Base-by-base conservation (phyloP, 2,329 filamentous ascomycete genomes). In the Neofusicoccum sp. region DNA sequence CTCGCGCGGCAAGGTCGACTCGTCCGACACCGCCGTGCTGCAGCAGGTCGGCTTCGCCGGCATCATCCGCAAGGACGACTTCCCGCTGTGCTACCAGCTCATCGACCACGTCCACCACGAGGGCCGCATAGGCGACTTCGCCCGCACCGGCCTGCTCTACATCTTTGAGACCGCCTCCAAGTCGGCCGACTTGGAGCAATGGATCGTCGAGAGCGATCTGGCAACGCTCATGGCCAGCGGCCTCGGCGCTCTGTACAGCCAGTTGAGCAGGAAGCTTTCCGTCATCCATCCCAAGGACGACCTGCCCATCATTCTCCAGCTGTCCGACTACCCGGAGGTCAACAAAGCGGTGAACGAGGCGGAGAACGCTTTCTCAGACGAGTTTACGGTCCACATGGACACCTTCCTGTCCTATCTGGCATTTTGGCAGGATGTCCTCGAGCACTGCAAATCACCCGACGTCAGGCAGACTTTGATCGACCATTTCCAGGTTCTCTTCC, bases 401-500 rank as follows among this genome's bases (percentile, higher is more conserved):
- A 96, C 93, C 0, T 99, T 99, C 70, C 82, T 99, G 43, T 96
- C 95, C 0, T 96, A 98, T 71, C 82, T 99, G 51, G 81, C 96
- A 5, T 99, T 99, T 71, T 99, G 95, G 95, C 95, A 99, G 76
- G 95, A 99, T 73, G 93, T 97, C 34, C 80, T 99, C 63, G 95
- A 98, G 73, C 93, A 98, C 75, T 99, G 95, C 78, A 87, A 88
- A 68, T 98, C 93, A 3, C 82, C 87, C 1, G 93, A 98, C 71
- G 91, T 99, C 67, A 95, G 93, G 72, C 91, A 91, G 66, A 97
- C 93, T 0, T 80, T 99, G 54, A 82, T 99, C 33, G 95, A 99
- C 72, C 95, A 99, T 75, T 99, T 99, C 70, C 93, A 97, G 72
- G 89, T 98, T 67, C 86, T 99, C 34, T 99, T 99, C 73, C 79